Conservation (phyloP, 75 land plant genomes). For the Picea sitchensis region DNA sequence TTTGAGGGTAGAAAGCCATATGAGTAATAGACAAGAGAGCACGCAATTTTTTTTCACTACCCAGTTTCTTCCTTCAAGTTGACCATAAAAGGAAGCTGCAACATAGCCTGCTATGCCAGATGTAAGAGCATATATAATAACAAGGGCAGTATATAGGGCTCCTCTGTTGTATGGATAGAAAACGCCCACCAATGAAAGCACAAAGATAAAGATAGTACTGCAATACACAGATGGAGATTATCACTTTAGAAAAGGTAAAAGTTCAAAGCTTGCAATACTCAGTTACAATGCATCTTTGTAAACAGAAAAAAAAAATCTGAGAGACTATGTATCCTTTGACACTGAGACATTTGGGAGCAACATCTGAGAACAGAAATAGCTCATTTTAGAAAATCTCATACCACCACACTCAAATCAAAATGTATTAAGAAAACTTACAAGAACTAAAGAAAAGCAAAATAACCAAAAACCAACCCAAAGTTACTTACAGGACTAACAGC, state of each 20-base stretch:
- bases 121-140: conserved; percentile 72
- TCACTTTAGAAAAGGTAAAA: neutral
- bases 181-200: conserved; percentile 64
- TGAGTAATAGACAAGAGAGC: neutral
- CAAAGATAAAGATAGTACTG: conserved; percentile 57
- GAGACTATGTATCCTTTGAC: neutral
- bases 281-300: neutral
- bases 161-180: conserved; percentile 76
- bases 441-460: neutral
- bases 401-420: neutral
- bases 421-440: neutral
- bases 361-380: neutral
- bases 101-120: conserved; percentile 76
- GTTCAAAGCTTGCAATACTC: neutral
- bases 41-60: conserved; percentile 20
- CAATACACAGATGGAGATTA: conserved; percentile 2
- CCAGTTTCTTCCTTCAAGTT: conserved; percentile 69
- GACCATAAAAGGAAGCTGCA: conserved; percentile 60
- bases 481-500: conserved; percentile 51
- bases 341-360: too few species aligned
- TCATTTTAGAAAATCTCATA: neutral
- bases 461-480: neutral
- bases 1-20: too few species aligned
- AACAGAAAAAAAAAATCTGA: neutral
- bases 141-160: conserved; percentile 65